Evolutionary conservation across 331 rosid species (phyloP).

Genomic region (Phaseolus coccineus): DNA sequence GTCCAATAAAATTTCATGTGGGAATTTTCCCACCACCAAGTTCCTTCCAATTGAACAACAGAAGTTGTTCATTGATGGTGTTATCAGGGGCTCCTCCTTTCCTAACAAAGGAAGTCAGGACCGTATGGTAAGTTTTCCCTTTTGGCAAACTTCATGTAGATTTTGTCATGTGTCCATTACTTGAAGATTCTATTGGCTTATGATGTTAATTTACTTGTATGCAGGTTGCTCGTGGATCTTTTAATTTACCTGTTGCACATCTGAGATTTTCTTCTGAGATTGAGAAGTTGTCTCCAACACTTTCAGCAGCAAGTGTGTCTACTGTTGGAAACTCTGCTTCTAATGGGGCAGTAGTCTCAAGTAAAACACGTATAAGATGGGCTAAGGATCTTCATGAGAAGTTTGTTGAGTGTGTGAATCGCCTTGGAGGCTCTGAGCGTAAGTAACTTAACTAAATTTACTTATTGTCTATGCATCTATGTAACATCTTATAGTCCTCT

Average conservation of each 20-base stretch:
- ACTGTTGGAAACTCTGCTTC: constrained; percentile 53
- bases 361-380: constrained; percentile 91
- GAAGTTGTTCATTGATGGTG: constrained; percentile 42
- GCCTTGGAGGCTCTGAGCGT: constrained; percentile 96
- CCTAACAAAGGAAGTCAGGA: constrained; percentile 59
- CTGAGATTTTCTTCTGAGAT: constrained; percentile 55
- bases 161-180: background rate
- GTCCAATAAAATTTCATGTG: constrained; percentile 39
- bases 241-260: constrained; percentile 44
- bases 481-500: constrained; percentile 6
- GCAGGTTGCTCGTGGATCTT: constrained; percentile 52
- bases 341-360: constrained; percentile 47
- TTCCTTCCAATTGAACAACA: constrained; percentile 51
- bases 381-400: constrained; percentile 89
- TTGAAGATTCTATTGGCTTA: constrained; percentile 4
- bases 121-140: constrained; percentile 44
- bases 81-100: constrained; percentile 42
- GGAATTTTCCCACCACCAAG: constrained; percentile 30
- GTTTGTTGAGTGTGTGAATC: constrained; percentile 84
- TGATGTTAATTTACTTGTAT: background rate
- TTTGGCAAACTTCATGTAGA: background rate
- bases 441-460: constrained; percentile 41
- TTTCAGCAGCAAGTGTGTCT: constrained; percentile 51
- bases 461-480: background rate
- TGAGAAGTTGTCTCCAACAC: constrained; percentile 56